Conservation (phyloP, 805 yeast species). For the Nakazawaea anatomiae region DNA sequence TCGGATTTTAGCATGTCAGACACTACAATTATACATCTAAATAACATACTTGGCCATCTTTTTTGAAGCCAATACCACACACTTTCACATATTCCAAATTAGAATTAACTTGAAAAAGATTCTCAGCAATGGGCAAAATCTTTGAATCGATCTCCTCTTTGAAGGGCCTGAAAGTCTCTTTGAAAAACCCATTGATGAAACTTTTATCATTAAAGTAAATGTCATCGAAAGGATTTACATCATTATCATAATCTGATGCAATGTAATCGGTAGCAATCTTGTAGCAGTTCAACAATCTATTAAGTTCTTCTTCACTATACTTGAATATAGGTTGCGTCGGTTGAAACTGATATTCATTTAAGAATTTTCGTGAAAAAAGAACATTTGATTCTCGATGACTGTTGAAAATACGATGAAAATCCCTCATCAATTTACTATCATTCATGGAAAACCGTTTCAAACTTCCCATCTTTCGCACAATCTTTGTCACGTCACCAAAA, state of each 20-base stretch:
- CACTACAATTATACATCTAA: slow-evolving; percentile 1
- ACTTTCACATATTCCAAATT: slow-evolving; percentile 6
- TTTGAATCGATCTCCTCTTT: slow-evolving; percentile 9
- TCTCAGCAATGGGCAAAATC: slow-evolving; percentile 6
- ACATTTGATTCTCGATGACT: slow-evolving; percentile 10
- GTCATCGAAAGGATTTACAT: slow-evolving; percentile 9
- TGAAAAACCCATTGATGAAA: slow-evolving; percentile 7
- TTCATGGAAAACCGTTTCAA: slow-evolving; percentile 7
- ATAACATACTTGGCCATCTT: neutral
- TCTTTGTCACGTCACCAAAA: neutral
- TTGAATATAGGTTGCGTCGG: slow-evolving; percentile 11
- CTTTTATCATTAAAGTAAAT: slow-evolving; percentile 7
- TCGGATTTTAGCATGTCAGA: neutral
- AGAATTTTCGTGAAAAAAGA: slow-evolving; percentile 6
- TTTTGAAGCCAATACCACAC: slow-evolving; percentile 11
- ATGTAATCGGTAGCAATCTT: slow-evolving; percentile 7
- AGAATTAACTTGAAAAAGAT: neutral
- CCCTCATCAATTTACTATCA: slow-evolving; percentile 8
- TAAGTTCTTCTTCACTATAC: slow-evolving; percentile 5
- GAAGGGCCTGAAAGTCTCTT: slow-evolving; percentile 10
- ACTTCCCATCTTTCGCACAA: neutral
- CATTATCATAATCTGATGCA: neutral
- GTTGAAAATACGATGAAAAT: slow-evolving; percentile 8
- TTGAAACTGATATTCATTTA: slow-evolving; percentile 9
- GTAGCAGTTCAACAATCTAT: slow-evolving; percentile 1